Conservation (phyloP, 345 rosid genomes). For the Gossypium herbaceum region DNA sequence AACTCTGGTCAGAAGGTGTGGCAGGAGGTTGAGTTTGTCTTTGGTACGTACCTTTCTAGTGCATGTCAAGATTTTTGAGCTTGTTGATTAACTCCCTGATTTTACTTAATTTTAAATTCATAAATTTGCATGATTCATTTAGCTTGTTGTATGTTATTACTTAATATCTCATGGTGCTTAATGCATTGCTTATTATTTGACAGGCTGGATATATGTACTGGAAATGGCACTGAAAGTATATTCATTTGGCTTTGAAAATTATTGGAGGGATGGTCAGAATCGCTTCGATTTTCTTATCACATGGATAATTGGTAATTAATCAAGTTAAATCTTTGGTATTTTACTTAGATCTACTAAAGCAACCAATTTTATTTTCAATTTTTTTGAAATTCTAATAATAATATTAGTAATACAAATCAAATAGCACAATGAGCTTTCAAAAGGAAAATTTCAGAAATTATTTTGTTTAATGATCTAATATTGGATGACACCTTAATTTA, state of each 20-base stretch:
- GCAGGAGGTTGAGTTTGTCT: constrained; percentile 83
- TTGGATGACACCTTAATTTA: constrained; percentile 4
- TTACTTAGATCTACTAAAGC: not conserved
- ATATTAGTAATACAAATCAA: not conserved
- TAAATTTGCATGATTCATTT: constrained; percentile 2
- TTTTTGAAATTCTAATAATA: not conserved
- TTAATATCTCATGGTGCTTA: constrained; percentile 14
- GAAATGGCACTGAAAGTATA: constrained; percentile 94
- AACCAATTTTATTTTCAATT: not conserved
- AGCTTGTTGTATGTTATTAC: not conserved
- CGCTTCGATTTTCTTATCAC: constrained; percentile 91
- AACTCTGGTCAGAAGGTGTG: constrained; percentile 79
- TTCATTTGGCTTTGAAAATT: constrained; percentile 79
- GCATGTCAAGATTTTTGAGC: not conserved
- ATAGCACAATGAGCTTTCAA: not conserved
- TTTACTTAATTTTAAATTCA: not conserved
- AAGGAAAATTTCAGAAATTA: not conserved
- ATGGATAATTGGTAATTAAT: constrained; percentile 70
- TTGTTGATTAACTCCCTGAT: constrained; percentile 2
- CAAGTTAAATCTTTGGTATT: not conserved
- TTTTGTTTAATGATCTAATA: not conserved
- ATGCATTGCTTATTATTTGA: constrained; percentile 18
- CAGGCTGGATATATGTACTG: constrained; percentile 96
- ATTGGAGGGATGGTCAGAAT: constrained; percentile 96
- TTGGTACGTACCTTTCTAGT: constrained; percentile 57